Base-by-base conservation (phyloP, 2,329 filamentous ascomycete genomes). In the Fusarium succisae region DNA sequence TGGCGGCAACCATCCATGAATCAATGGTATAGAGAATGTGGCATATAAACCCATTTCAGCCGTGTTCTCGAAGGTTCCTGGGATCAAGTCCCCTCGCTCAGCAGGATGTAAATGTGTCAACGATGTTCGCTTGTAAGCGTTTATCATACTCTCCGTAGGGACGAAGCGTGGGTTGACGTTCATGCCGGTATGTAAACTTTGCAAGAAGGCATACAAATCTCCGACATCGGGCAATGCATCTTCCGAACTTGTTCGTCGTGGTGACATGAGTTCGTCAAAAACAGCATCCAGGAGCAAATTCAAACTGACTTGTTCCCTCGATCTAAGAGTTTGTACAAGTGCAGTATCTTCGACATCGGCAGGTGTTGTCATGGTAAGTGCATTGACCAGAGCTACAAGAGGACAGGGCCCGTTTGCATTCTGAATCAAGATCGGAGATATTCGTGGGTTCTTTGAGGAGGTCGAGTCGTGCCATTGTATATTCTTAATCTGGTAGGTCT, bases 341-440 rank as follows among this genome's bases (percentile, higher is more conserved):
- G 93, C 91, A 1, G 94, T 93, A 39, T 93, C 84, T 76, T 75
- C 85, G 56, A 80, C 80, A 26, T 90, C 87, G 8, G 91, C 86
- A 2, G 93, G 92, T 0, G 95, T 96, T 6, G 94, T 95, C 62
- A 99, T 84, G 0, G 94, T 93, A 22, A 99, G 86, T 3, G 95
- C 95, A 80, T 99, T 99, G 66, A 98, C 95, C 10, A 99, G 86
- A 5, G 96, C 96, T 32, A 99, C 90, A 20, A 99, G 84, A 3
- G 96, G 96, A 81, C 96, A 99, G 2, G 96, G 96, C 0, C 96
- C 96, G 78, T 99, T 99, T 64, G 92, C 91, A 76, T 98, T 98
- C 79, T 99, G 96, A 8, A 97, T 91, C 45, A 98, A 85, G 63
- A 98, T 94, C 0, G 96, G 96, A 1, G 94, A 96, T n/a, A 89